Conservation (phyloP, 805 yeast species). For the Ascoidea tarda region DNA sequence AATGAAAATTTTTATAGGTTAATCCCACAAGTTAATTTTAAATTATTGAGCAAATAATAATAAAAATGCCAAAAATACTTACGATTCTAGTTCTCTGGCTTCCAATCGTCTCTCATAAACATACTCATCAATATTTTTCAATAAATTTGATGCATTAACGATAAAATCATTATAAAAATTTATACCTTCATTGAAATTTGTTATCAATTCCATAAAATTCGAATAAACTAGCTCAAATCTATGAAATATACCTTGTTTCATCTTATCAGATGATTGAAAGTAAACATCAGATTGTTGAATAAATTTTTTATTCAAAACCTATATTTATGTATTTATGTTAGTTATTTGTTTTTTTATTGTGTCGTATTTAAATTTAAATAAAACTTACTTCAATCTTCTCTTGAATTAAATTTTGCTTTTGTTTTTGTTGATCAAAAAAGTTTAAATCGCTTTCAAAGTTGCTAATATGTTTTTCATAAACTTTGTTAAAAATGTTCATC, state of each 20-base stretch:
- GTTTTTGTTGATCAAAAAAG: constrained; percentile 27
- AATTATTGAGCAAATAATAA: constrained; percentile 2
- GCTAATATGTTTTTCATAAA: constrained; percentile 28
- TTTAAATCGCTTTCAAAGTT: constrained; percentile 35
- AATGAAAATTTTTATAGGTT: no score
- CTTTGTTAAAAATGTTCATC: constrained; percentile 19
- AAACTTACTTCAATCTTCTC: constrained; percentile 18
- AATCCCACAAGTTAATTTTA: no score
- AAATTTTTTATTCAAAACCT: constrained; percentile 11
- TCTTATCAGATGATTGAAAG: background rate
- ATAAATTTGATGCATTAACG: constrained; percentile 27
- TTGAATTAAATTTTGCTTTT: constrained; percentile 24
- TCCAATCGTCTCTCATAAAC: constrained; percentile 36
- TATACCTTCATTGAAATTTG: constrained; percentile 53
- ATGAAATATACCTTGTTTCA: constrained; percentile 12
- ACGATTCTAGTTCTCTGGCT: constrained; percentile 34
- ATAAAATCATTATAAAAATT: constrained; percentile 56
- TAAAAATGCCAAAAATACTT: constrained; percentile 8
- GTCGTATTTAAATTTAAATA: background rate
- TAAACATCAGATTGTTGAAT: background rate
- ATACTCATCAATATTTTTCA: constrained; percentile 35
- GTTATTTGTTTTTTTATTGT: no score
- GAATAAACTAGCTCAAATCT: constrained; percentile 14
- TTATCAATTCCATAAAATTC: constrained; percentile 37
- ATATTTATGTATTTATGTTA: background rate